Evolutionary conservation across 176 grass and related monocot genomes (phyloP).

Genomic region (Calamus simplicifolius): DNA sequence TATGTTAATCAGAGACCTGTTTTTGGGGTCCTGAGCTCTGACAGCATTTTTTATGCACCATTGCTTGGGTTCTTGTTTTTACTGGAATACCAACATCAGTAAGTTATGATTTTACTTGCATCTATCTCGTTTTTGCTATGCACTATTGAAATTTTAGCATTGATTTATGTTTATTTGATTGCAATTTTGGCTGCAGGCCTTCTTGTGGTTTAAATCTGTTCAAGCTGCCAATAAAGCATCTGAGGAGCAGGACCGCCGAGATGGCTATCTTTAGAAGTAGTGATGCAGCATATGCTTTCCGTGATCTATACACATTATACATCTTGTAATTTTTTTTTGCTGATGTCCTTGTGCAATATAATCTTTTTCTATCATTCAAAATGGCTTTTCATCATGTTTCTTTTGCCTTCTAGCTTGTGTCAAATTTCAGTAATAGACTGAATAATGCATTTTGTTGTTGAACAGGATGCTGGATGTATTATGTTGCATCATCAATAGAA

Average conservation of each 20-base stretch:
- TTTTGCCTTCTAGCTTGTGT: too few relatives aligned
- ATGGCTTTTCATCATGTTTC: too few relatives aligned
- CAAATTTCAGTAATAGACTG: too few relatives aligned
- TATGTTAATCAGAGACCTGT: slow-evolving; percentile 71
- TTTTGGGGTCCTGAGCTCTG: slow-evolving; percentile 65
- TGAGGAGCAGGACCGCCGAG: slow-evolving; percentile 73
- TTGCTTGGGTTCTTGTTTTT: slow-evolving; percentile 88
- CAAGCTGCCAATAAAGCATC: slow-evolving; percentile 71
- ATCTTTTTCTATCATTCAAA: too few relatives aligned
- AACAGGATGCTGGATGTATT: too few relatives aligned
- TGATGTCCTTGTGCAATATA: too few relatives aligned
- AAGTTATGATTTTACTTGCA: slow-evolving; percentile 17
- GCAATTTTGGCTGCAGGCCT: slow-evolving; percentile 35
- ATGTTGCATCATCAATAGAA: too few relatives aligned
- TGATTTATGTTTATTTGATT: slow-evolving; percentile 5
- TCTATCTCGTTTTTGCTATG: not conserved
- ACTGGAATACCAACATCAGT: slow-evolving; percentile 88
- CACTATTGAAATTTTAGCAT: not conserved
- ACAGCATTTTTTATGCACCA: slow-evolving; percentile 75
- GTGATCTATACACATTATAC: too few relatives aligned
- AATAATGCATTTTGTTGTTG: too few relatives aligned
- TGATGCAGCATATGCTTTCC: too few relatives aligned
- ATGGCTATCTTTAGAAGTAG: slow-evolving; percentile 43
- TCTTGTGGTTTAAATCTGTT: slow-evolving; percentile 86
- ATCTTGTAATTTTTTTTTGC: too few relatives aligned